Base-by-base conservation (phyloP, 371 early-diverging fungal species). In the Rhizopus sp. region DNA sequence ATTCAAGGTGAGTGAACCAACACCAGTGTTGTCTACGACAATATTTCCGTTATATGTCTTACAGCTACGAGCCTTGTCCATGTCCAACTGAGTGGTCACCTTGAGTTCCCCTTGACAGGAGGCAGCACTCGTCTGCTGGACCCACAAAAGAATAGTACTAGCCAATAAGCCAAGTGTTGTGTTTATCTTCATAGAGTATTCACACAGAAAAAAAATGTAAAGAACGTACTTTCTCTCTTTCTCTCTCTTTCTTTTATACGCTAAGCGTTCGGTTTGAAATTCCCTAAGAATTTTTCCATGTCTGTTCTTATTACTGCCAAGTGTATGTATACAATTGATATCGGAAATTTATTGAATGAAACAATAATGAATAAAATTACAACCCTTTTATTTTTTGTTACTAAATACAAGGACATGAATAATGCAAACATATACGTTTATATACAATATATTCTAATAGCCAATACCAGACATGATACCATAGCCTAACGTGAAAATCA, bases 401-500 rank as follows among this genome's bases (percentile, higher is more conserved):
- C 41, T 41, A 15, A n/a, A 41, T 15, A 41, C 10, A 41, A 41
- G 15, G n/a, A 41, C 10, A 41, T 6, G 6, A 51, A 39, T 4
- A 23, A 17, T 10, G 51, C 35, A 12, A 12, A 38, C 16, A 29
- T 23, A 37, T 17, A 23, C n/a, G 7, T 34, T 17, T n/a, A 17
- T 37, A 50, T 37, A 57, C 29, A 42, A 41, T 3, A n/a, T 5
- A 4, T 40, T 15, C 55, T 69, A 76, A 39, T 70, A 76, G 29
- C 86, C 86, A 15, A 89, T 60, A 9, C 75, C 54, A 5, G 52
- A 38, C 85, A 91, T 85, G 60, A 90, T 64, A 32, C 69, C 81
- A 63, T 89, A 93, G 4, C 92, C 94, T 12, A 92, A 60, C 0
- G 92, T 84, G 29, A 93, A 73, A 37, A 96, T 77, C 2, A 87